phyloP scores from a whole-genome alignment of 305 asterid species.

The Coffea humblotiana region DNA sequence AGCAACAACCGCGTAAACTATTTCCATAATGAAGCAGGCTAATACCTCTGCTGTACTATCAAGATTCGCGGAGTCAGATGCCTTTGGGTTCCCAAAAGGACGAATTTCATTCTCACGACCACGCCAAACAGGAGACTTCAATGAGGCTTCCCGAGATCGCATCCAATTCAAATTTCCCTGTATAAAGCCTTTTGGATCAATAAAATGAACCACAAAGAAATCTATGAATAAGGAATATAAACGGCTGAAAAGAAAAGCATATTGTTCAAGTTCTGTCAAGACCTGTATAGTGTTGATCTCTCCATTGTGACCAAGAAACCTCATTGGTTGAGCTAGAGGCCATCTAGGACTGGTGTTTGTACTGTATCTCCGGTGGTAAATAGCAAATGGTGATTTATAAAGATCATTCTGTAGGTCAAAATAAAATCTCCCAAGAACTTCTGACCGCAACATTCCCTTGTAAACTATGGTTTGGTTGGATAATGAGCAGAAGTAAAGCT shows the following conservation, averaged over 20 bases:
- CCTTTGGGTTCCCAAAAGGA: conserved; percentile 95
- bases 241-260: conserved; percentile 2
- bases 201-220: conserved; percentile 15
- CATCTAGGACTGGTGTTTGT: conserved; percentile 98
- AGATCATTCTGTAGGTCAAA: conserved; percentile 74
- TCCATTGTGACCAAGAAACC: conserved; percentile 99
- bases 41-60: conserved; percentile 96
- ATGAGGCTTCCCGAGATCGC: conserved; percentile 94
- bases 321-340: conserved; percentile 99
- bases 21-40: conserved; percentile 22
- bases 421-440: conserved; percentile 88
- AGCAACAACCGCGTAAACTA: conserved; percentile 11
- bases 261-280: conserved; percentile 10
- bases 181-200: conserved; percentile 28
- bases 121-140: conserved; percentile 95
- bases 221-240: conserved; percentile 16
- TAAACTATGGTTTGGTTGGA: conserved; percentile 95
- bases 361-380: conserved; percentile 97
- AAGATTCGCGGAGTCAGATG: conserved; percentile 98
- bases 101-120: conserved; percentile 95
- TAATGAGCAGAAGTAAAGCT: conserved; percentile 91
- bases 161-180: conserved; percentile 99
- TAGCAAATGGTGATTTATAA: conserved; percentile 86
- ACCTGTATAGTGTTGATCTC: conserved; percentile 99
- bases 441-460: conserved; percentile 99